A percentile compares a stretch with the other conserved stretches of the same genome.
These are phyloP conservation scores for Wallacemonas sp. DNA, from an alignment of 208 protist species.

Conservation along the genomic window DNA sequence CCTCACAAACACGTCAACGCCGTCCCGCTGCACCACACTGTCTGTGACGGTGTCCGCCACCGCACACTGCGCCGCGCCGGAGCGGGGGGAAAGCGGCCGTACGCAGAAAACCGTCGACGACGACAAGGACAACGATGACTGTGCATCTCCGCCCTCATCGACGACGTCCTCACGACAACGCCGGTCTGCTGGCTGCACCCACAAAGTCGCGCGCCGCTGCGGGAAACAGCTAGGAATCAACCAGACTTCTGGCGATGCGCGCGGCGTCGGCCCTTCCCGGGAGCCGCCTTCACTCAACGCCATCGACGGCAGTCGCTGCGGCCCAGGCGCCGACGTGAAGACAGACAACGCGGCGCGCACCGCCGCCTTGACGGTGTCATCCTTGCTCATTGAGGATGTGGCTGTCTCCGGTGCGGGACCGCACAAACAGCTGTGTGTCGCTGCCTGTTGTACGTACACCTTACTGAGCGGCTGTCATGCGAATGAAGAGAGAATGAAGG, in stretches of 20 bases:
- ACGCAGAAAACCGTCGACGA: background rate
- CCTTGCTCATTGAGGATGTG: background rate
- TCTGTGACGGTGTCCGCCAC: constrained; percentile 15
- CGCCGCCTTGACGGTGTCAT: background rate
- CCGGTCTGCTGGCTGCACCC: constrained; percentile 42
- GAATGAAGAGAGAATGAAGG: too few relatives aligned
- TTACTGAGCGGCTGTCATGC: too few relatives aligned
- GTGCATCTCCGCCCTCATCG: background rate
- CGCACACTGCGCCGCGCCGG: background rate
- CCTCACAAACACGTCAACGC: background rate
- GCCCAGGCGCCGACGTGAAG: background rate
- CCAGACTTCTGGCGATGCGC: constrained; percentile 7
- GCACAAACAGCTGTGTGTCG: too few relatives aligned
- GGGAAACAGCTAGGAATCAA: constrained; percentile 52
- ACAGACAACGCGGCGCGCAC: background rate
- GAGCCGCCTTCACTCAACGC: background rate
- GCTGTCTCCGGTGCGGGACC: too few relatives aligned
- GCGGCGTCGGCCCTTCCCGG: background rate
- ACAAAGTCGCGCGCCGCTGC: constrained; percentile 35
- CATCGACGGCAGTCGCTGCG: background rate
- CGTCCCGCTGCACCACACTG: too few relatives aligned
- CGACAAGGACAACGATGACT: background rate
- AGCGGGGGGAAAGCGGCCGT: background rate
- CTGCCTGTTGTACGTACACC: too few relatives aligned
- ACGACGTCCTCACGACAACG: too few relatives aligned